Conservation (phyloP, 176 grass and related monocot genomes). For the Luzula sylvatica region DNA sequence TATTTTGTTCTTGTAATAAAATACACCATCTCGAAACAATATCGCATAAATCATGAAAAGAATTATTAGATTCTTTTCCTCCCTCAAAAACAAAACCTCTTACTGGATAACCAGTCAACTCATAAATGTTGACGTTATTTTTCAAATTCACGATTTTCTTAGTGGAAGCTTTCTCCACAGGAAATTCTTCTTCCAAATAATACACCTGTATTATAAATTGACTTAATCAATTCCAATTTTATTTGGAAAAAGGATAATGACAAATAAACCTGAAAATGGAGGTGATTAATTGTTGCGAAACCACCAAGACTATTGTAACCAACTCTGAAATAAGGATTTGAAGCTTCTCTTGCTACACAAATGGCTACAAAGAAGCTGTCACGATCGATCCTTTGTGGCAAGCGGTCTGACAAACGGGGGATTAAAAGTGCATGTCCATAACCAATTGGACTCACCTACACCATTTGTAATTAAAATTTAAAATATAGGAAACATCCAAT, state of each 20-base stretch:
- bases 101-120: constrained; percentile 51
- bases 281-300: constrained; percentile 80
- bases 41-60: constrained; percentile 43
- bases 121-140: constrained; percentile 31
- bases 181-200: constrained; percentile 46
- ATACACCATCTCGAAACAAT: constrained; percentile 42
- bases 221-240: not conserved
- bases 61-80: constrained; percentile 11
- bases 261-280: constrained; percentile 67
- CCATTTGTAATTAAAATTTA: not conserved
- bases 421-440: constrained; percentile 86
- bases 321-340: constrained; percentile 66
- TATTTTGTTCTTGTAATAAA: constrained; percentile 65
- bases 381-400: constrained; percentile 74
- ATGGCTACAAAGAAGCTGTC: constrained; percentile 75
- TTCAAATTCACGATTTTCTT: constrained; percentile 23
- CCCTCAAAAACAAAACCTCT: constrained; percentile 64
- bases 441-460: constrained; percentile 65
- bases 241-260: not conserved
- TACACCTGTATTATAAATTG: constrained; percentile 32
- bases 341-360: constrained; percentile 58
- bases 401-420: constrained; percentile 54
- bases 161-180: constrained; percentile 46
- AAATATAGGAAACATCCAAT: no score
- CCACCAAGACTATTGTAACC: constrained; percentile 97